phyloP scores from a whole-genome alignment of 2,329 filamentous ascomycete genomes.

The Raffaelea arxii region DNA sequence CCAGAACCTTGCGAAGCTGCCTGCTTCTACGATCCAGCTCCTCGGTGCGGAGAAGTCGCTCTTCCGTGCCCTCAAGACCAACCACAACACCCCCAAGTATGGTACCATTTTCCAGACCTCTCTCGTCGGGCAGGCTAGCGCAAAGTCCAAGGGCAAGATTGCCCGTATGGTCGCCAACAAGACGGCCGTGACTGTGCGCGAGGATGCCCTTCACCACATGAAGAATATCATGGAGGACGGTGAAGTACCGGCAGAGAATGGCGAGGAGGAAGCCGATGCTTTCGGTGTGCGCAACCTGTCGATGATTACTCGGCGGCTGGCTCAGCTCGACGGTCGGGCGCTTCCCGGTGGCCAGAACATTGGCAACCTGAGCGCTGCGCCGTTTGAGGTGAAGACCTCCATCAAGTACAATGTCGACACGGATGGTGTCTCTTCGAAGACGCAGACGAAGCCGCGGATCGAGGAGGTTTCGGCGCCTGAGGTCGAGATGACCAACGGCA shows the following conservation, averaged over 20 bases:
- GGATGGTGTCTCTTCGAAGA: conserved; percentile 56
- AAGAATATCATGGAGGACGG: conserved; percentile 67
- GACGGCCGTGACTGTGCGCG: conserved; percentile 82
- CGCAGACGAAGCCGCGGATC: background rate
- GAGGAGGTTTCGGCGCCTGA: conserved; percentile 3
- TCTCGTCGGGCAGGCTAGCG: conserved; percentile 90
- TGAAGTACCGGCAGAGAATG: too few relatives aligned
- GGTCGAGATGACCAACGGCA: conserved; percentile 8
- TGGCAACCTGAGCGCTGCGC: conserved; percentile 37
- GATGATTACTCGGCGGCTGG: conserved; percentile 66
- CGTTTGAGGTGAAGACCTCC: conserved; percentile 87
- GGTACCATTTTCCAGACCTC: conserved; percentile 90
- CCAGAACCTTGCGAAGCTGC: conserved; percentile 88
- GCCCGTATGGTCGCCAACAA: conserved; percentile 93
- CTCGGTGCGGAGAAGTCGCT: conserved; percentile 97
- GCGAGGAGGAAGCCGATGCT: conserved; percentile 78
- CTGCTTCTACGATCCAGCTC: conserved; percentile 94
- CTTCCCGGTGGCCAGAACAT: conserved; percentile 43
- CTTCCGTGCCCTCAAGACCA: conserved; percentile 96
- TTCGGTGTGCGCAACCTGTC: conserved; percentile 65
- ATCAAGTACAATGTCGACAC: conserved; percentile 92
- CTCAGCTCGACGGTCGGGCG: conserved; percentile 82
- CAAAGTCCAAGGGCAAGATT: conserved; percentile 99
- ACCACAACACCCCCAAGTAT: conserved; percentile 98
- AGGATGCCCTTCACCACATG: conserved; percentile 80